Conservation (phyloP, 2,329 filamentous ascomycete species). For the Aureobasidium sp. region DNA sequence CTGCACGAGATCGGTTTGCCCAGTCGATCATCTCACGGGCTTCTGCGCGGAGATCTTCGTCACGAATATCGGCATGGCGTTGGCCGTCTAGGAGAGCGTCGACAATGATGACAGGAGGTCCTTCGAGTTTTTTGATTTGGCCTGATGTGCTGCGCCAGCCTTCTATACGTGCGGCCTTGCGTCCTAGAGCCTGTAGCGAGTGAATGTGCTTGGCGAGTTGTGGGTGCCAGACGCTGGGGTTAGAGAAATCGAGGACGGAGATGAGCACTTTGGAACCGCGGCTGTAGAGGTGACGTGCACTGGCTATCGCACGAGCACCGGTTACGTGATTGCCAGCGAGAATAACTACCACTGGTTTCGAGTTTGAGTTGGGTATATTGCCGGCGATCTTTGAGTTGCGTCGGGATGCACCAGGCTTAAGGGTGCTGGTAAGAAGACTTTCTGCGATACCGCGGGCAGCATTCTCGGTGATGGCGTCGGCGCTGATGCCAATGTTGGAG, state of each 20-base stretch:
- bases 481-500: constrained; percentile 75
- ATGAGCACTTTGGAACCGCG: constrained; percentile 73
- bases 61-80: constrained; percentile 79
- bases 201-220: constrained; percentile 73
- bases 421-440: constrained; percentile 51
- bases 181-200: constrained; percentile 55
- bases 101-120: constrained; percentile 70
- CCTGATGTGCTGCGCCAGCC: constrained; percentile 51
- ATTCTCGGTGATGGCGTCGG: constrained; percentile 88
- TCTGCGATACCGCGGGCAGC: constrained; percentile 83
- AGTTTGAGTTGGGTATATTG: constrained; percentile 39
- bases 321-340: constrained; percentile 94
- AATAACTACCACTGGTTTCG: constrained; percentile 57
- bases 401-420: constrained; percentile 20
- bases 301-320: constrained; percentile 74
- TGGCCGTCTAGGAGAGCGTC: constrained; percentile 84
- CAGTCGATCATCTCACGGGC: constrained; percentile 88
- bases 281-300: constrained; percentile 77
- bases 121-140: constrained; percentile 47
- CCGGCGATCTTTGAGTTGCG: constrained; percentile 42
- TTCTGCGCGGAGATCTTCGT: constrained; percentile 64
- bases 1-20: constrained; percentile 80
- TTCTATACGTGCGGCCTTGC: constrained; percentile 55
- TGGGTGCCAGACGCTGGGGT: constrained; percentile 71
- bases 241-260: constrained; percentile 76